Percentiles rank a stretch among this genome's conserved stretches.
Conservation (phyloP, 768 basidiomycete species). For the Phlebiopsis gigantea region DNA sequence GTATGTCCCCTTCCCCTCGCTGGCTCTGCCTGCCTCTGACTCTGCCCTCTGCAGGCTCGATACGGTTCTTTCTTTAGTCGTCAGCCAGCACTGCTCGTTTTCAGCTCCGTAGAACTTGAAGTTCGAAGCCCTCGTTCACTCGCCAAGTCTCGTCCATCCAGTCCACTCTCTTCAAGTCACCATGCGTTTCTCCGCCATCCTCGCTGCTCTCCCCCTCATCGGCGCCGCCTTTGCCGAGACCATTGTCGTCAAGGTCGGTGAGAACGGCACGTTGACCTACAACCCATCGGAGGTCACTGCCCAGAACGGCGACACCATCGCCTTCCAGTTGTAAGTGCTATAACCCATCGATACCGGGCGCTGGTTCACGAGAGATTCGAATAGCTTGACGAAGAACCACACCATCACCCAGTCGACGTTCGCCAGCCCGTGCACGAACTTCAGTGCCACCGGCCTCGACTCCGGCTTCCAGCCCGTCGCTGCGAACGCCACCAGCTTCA, state of each 20-base stretch:
- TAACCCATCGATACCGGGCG: neutral
- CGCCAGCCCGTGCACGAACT: slow-evolving; percentile 41
- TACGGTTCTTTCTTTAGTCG: slow-evolving; percentile 24
- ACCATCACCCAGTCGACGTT: slow-evolving; percentile 61
- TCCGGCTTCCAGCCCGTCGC: slow-evolving; percentile 45
- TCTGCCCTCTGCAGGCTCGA: slow-evolving; percentile 19
- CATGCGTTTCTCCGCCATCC: slow-evolving; percentile 45
- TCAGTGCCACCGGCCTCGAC: slow-evolving; percentile 35
- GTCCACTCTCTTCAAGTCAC: slow-evolving; percentile 18
- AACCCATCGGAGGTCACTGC: slow-evolving; percentile 34
- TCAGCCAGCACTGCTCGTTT: slow-evolving; percentile 7
- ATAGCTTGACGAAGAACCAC: slow-evolving; percentile 31
- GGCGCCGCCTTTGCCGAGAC: slow-evolving; percentile 40
- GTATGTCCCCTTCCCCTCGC: slow-evolving; percentile 25
- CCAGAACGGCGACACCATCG: slow-evolving; percentile 40
- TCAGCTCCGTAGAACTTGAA: slow-evolving; percentile 4
- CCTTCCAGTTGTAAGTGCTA: slow-evolving; percentile 45
- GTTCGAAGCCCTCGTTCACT: slow-evolving; percentile 2
- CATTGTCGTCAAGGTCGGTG: slow-evolving; percentile 23
- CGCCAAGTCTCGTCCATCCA: neutral
- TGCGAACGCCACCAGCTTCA: slow-evolving; percentile 28
- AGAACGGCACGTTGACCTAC: slow-evolving; percentile 24
- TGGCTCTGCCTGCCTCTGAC: slow-evolving; percentile 10
- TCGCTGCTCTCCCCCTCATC: slow-evolving; percentile 37
- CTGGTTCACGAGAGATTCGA: neutral